Evolutionary conservation across 2,329 filamentous ascomycete species (phyloP).

Genomic region (Grosmannia huntii): DNA sequence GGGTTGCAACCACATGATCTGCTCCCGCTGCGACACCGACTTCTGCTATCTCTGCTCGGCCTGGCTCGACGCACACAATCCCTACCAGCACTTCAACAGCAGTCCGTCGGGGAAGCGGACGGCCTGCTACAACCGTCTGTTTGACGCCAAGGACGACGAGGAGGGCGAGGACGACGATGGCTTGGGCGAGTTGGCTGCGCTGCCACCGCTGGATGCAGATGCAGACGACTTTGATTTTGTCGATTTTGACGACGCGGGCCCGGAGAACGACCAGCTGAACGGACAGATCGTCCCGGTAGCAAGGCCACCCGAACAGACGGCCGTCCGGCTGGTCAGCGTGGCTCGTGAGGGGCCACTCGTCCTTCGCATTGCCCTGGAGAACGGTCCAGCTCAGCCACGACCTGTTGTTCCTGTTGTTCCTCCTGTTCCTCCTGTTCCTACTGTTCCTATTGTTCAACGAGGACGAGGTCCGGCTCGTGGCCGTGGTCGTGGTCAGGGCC

Average conservation of each 20-base stretch:
- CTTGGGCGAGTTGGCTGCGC: neutral
- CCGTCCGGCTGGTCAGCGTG: constrained; percentile 27
- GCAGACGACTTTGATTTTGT: neutral
- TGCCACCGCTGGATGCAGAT: no score
- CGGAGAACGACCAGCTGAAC: no score
- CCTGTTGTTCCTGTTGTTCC: constrained; percentile 1
- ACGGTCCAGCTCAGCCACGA: neutral
- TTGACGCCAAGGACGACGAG: constrained; percentile 74
- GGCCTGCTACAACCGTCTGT: constrained; percentile 71
- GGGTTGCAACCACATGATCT: constrained; percentile 96
- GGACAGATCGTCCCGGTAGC: no score
- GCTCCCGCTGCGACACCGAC: constrained; percentile 77
- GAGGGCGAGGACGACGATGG: constrained; percentile 31
- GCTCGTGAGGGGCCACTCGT: constrained; percentile 45
- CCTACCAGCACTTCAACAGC: constrained; percentile 80
- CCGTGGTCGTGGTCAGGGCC: neutral
- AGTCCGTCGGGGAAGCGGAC: constrained; percentile 36
- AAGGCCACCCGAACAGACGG: constrained; percentile 21
- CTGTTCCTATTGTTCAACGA: neutral
- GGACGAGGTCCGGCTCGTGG: neutral
- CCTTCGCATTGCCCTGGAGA: constrained; percentile 34
- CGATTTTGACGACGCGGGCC: constrained; percentile 2
- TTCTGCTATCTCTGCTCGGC: constrained; percentile 90
- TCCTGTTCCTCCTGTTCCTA: neutral
- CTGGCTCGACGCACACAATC: constrained; percentile 73